phyloP scores from a whole-genome alignment of 345 rosid species.

The Heritiera fomes region DNA sequence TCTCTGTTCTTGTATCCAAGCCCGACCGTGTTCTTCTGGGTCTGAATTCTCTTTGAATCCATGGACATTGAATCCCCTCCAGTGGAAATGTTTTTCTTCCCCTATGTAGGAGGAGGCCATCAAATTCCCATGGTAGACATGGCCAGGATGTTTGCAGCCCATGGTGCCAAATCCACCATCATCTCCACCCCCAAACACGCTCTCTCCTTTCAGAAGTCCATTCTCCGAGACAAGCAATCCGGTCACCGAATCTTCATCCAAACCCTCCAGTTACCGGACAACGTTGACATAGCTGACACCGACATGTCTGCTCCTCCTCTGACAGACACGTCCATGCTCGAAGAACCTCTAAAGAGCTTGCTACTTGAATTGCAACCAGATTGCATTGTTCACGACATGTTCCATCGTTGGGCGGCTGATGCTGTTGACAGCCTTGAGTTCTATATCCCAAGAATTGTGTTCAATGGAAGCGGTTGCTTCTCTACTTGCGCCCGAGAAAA shows the following conservation, averaged over 20 bases:
- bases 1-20: background rate
- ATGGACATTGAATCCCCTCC: conserved; percentile 18
- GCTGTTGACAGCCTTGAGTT: conserved; percentile 13
- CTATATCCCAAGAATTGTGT: conserved; percentile 41
- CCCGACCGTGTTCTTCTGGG: background rate
- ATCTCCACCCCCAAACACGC: conserved; percentile 25
- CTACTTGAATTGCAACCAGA: conserved; percentile 27
- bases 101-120: conserved; percentile 32
- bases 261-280: conserved; percentile 7
- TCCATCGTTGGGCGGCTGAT: conserved; percentile 43
- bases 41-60: background rate
- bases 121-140: conserved; percentile 32
- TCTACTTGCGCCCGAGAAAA: conserved; percentile 31
- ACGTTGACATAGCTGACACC: conserved; percentile 22
- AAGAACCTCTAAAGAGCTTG: conserved; percentile 23
- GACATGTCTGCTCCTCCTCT: conserved; percentile 11
- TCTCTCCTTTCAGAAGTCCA: conserved; percentile 4
- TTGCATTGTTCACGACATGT: conserved; percentile 37
- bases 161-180: conserved; percentile 25
- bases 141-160: conserved; percentile 27
- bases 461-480: conserved; percentile 46
- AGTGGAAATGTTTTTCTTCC: conserved; percentile 30
- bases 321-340: conserved; percentile 13
- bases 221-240: conserved; percentile 9
- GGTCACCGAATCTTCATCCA: conserved; percentile 24